Evolutionary conservation across 257 asterid species (phyloP).

Genomic region (Haberlea rhodopensis): DNA sequence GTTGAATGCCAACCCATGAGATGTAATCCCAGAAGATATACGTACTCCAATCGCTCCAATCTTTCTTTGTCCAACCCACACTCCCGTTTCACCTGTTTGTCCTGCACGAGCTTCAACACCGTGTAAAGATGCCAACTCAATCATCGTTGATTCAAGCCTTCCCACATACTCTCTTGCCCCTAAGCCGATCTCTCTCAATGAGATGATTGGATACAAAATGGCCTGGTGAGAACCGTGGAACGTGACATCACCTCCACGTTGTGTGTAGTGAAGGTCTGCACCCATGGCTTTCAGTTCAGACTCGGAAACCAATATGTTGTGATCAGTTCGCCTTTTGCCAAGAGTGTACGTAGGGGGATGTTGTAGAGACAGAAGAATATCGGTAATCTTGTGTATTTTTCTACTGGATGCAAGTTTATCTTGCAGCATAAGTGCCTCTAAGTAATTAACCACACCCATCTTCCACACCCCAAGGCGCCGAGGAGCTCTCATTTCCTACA

Average conservation of each 20-base stretch:
- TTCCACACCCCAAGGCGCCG: constrained; percentile 55
- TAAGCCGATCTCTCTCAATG: constrained; percentile 52
- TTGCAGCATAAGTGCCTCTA: constrained; percentile 62
- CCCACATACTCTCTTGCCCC: constrained; percentile 70
- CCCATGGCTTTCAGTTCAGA: constrained; percentile 59
- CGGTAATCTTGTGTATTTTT: constrained; percentile 43
- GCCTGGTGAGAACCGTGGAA: constrained; percentile 81
- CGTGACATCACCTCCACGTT: constrained; percentile 78
- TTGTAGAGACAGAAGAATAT: constrained; percentile 55
- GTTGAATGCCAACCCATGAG: constrained; percentile 72
- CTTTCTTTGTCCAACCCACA: constrained; percentile 66
- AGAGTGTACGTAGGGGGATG: constrained; percentile 85
- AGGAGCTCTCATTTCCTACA: constrained; percentile 34
- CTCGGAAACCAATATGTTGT: constrained; percentile 52
- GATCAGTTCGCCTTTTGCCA: constrained; percentile 63
- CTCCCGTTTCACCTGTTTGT: constrained; percentile 57
- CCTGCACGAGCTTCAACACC: constrained; percentile 58
- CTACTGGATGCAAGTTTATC: constrained; percentile 49
- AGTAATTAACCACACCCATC: constrained; percentile 56
- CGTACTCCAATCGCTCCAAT: constrained; percentile 66
- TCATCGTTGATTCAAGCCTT: constrained; percentile 65
- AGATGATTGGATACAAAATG: constrained; percentile 62
- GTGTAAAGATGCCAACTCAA: constrained; percentile 54
- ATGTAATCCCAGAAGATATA: constrained; percentile 66
- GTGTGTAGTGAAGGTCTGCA: constrained; percentile 60